Base-by-base conservation (phyloP, 306 rosid genomes). In the Sesbania bispinosa region DNA sequence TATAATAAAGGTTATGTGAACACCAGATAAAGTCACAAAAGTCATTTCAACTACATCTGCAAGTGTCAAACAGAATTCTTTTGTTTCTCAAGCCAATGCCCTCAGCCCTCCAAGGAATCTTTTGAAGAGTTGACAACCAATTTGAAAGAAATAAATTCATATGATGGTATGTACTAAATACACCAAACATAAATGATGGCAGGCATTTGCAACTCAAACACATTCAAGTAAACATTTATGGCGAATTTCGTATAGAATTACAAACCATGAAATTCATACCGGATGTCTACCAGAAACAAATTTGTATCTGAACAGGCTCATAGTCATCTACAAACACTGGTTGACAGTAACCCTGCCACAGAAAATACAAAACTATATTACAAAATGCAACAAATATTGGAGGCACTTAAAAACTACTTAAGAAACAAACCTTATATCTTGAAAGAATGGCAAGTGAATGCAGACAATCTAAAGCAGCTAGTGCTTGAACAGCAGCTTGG, bases 401-500 rank as follows among this genome's bases (percentile, higher is more conserved):
- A 58, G 71, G 51, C 20, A 35, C 69, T 58, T 30, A 67, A 69
- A 55, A 36, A 33, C 21, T 43, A 20, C 71, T 72, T 69, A 54
- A 65, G 74, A 64, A 66, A 47, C 32, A 59, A 76, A 94, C 97
- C 95, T 87, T 85, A 71, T 87, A 87, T 86, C 95, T 89, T 46
- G 97, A 90, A 85, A 89, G 96, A 81, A 86, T 79, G 81, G 98
- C 98, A 46, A 87, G 85, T 21, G 98, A 94, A 75, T 87, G 88
- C 35, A 90, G 84, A 83, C 98, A 94, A 79, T 94, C 98, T 60
- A 94, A 80, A 67, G 97, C 83, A 62, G 98, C 96, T 10, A 94
- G 77, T 46, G 96, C 98, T 86, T 86, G 96, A 84, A 90, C 87
- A 76, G 88, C 84, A 74, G 92, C 84, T 80, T 86, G 97, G 69